Evolutionary conservation across 305 asterid genomes (phyloP).

Genomic region (Fraxinus greggii): DNA sequence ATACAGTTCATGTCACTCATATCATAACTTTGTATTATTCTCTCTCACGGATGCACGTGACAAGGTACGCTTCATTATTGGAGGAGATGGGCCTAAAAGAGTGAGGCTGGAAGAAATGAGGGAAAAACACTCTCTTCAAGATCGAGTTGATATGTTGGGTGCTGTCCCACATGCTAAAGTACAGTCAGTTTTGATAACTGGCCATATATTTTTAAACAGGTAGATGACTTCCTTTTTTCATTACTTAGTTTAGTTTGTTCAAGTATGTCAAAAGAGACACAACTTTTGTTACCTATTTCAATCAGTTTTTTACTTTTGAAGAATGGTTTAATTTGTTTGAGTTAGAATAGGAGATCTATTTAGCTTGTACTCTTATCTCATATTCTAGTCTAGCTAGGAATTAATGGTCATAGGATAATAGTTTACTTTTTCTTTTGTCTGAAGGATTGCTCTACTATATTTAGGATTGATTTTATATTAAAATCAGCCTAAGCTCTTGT

Average conservation of each 20-base stretch:
- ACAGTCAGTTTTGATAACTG: constrained; percentile 75
- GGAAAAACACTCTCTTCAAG: constrained; percentile 96
- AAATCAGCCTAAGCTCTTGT: background rate
- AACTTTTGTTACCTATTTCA: background rate
- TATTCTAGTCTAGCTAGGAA: too few species aligned
- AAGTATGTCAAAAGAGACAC: background rate
- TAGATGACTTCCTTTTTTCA: constrained; percentile 11
- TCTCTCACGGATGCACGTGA: constrained; percentile 21
- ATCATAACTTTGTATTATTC: constrained; percentile 7
- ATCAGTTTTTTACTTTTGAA: background rate
- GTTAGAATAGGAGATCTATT: too few species aligned
- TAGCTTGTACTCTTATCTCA: too few species aligned
- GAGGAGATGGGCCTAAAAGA: constrained; percentile 99
- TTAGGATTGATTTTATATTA: background rate
- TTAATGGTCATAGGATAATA: background rate
- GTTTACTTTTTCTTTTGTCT: background rate
- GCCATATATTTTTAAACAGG: constrained; percentile 95
- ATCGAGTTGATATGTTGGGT: constrained; percentile 96
- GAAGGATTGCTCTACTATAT: background rate
- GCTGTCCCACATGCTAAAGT: constrained; percentile 99
- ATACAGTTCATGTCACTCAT: constrained; percentile 4
- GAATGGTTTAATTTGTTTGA: background rate
- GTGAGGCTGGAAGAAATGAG: constrained; percentile 98
- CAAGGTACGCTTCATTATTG: constrained; percentile 89
- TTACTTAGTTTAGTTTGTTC: constrained; percentile 1